Evolutionary conservation across 371 early-diverging fungal genomes (phyloP), one percentile per base, ranked within the genome.

Genomic region (Catenaria anguillulae): DNA sequence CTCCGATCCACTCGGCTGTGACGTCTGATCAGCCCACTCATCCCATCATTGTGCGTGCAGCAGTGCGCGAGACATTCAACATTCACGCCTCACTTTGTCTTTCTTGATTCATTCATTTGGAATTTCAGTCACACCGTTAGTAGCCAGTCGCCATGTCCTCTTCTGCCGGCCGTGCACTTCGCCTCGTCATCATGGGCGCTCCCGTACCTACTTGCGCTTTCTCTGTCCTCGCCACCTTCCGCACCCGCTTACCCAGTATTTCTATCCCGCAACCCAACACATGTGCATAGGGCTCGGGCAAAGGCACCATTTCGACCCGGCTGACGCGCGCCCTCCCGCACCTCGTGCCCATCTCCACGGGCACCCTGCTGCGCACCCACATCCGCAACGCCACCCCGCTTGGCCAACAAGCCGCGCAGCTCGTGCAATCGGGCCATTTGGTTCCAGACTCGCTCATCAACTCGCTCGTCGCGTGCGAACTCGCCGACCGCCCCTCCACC

Each of bases 251-350:
- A n/a, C n/a, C n/a, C n/a, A n/a, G n/a, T n/a, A n/a, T n/a, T n/a
- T n/a, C n/a, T n/a, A n/a, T n/a, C n/a, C n/a, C n/a, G n/a, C n/a
- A n/a, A n/a, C n/a, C n/a, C n/a, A n/a, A n/a, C n/a, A n/a, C 23
- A 24, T 37, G 0, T 24, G 52, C 10, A 1, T 29, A 50, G 52
- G 52, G 90, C 24, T 74, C 89, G 15, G 89, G 89, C 34, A 90
- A 91, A 71, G 93, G 92, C 43, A 93, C 93, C 33, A 89, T 90
- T 65, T 85, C 90, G n/a, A 70, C 68, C 59, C 79, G 87, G 60
- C 76, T 93, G 37, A 70, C 80, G 60, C 69, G 75, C 63, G 75
- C 80, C 65, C 89, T 86, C 74, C 81, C 79, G 21, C 76, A 84
- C 6, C 33, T 73, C 21, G 71, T 77, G 45, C 56, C 80, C 13